phyloP scores from a whole-genome alignment of 441 rosid species.

The Arabidopsis lyrata region DNA sequence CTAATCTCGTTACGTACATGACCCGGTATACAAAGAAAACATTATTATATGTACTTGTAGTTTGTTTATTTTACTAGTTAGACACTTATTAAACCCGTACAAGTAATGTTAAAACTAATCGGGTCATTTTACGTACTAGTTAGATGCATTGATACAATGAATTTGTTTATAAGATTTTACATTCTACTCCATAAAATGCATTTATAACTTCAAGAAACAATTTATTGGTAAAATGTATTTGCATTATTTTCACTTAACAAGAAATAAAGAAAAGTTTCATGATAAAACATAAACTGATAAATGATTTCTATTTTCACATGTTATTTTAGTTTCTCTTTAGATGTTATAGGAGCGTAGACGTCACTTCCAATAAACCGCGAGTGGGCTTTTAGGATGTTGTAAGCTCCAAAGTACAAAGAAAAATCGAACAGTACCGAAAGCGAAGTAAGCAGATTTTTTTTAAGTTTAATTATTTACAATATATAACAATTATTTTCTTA shows the following conservation, averaged over 20 bases:
- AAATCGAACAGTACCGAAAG: constrained; percentile 43
- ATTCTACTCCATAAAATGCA: neutral
- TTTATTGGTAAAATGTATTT: constrained; percentile 4
- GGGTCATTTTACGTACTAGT: neutral
- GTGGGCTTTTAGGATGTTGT: constrained; percentile 26
- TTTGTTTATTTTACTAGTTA: neutral
- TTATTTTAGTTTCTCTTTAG: neutral
- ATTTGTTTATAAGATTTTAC: neutral
- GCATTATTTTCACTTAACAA: neutral
- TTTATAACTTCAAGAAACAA: neutral
- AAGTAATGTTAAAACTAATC: neutral
- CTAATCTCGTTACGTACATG: neutral
- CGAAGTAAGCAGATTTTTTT: constrained; percentile 32
- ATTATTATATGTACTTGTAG: neutral
- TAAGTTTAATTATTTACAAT: constrained; percentile 5
- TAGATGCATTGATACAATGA: constrained; percentile 15
- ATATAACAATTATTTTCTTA: neutral
- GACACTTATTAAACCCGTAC: neutral
- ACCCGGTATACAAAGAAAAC: neutral
- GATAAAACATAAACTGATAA: neutral
- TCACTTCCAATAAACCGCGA: constrained; percentile 18
- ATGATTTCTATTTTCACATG: neutral
- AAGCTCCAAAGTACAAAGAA: constrained; percentile 43
- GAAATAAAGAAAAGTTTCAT: neutral
- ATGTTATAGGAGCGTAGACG: constrained; percentile 24